These are phyloP conservation scores for Lophiotrema nucula DNA, from an alignment of 495 filamentous ascomycete species.

Conservation along the genomic window DNA sequence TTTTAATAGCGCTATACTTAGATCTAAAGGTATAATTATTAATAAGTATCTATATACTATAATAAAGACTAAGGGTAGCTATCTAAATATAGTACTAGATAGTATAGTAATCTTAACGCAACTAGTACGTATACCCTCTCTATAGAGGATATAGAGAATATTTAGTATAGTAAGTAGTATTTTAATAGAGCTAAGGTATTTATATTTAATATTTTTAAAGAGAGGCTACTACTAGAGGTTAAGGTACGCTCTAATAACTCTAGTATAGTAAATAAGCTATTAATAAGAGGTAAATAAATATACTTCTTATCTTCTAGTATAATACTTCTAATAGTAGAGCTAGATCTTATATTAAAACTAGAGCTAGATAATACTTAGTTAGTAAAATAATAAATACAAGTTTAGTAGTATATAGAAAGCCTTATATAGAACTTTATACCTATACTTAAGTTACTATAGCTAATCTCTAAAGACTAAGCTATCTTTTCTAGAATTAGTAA, in stretches of 20 bases:
- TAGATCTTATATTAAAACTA: background rate
- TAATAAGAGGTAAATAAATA: background rate
- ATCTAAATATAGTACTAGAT: background rate
- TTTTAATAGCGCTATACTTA: background rate
- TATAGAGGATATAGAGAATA: background rate
- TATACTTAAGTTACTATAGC: background rate
- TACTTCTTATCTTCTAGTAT: background rate
- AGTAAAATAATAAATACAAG: background rate
- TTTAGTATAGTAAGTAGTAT: constrained; percentile 5
- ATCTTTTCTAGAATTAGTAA: constrained; percentile 5
- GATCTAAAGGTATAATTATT: background rate
- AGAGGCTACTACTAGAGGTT: background rate
- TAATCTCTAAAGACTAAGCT: background rate
- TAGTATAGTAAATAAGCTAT: background rate
- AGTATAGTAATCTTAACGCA: background rate
- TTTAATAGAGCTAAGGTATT: constrained; percentile 1
- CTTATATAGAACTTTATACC: background rate
- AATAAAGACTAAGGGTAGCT: background rate
- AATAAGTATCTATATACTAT: background rate
- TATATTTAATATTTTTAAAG: constrained; percentile 8
- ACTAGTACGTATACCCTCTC: constrained; percentile 7
- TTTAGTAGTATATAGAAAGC: background rate
- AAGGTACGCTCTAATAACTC: constrained; percentile 1
- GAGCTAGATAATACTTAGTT: background rate
- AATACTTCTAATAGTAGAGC: background rate